Base-by-base conservation (phyloP, 441 rosid species). In the Brassica balearica region DNA sequence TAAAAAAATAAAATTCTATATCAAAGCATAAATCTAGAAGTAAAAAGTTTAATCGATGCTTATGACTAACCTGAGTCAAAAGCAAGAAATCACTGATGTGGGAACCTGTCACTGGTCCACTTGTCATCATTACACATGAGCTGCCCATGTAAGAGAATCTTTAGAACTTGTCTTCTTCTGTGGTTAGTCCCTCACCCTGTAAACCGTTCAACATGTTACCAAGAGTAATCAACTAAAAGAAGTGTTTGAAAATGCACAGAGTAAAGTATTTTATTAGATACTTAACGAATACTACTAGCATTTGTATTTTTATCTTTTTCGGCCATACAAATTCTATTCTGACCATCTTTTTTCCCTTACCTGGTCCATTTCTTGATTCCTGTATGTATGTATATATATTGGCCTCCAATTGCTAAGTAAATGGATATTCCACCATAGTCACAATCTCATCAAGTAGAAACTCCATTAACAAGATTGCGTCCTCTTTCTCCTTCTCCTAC, bases 381-480 rank as follows among this genome's bases (percentile, higher is more conserved):
- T 81, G 83, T 86, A 11, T 72, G 8, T 67, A 84, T 73, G 72
- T 82, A 73, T 74, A 77, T 77, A 77, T 69, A 68, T 85, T 22
- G 51, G 83, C 86, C 84, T 83, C 87, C 87, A 85, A 86, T 86
- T 77, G 89, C 74, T 65, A 79, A 76, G 87, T 85, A 88, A 82
- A 87, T 88, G 90, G 94, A 86, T 79, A 81, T 85, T 84, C 95
- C 96, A 87, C 89, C 91, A 86, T 53, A 77, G 84, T 74, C 85
- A 80, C 85, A 80, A 73, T 78, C 82, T 62, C 80, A 74, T 75
- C 82, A 51, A 77, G 63, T 77, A 78, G 77, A 76, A 77, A 65
- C 76, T 82, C 87, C 82, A 83, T 82, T 82, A 84, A 72, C 48
- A 43, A 79, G 77, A 60, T 80, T 80, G 77, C 56, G 73, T 74